Conservation (phyloP, 805 yeast species). For the Pichia kluyveri region DNA sequence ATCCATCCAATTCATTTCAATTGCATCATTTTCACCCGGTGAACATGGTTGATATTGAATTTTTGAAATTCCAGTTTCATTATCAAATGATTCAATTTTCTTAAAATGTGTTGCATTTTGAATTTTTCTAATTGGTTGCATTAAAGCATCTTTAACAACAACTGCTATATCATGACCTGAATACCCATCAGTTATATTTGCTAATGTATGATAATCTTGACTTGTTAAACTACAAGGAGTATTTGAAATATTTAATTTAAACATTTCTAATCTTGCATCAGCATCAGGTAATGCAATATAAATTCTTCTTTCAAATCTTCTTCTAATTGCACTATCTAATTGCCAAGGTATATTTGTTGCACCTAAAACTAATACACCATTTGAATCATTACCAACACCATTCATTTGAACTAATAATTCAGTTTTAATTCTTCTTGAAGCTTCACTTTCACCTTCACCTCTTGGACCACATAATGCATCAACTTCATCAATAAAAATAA, state of each 20-base stretch:
- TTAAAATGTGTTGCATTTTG: slow-evolving; percentile 95
- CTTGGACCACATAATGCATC: slow-evolving; percentile 97
- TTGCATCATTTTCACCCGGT: slow-evolving; percentile 86
- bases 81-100: slow-evolving; percentile 37
- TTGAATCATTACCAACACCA: slow-evolving; percentile 93
- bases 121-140: slow-evolving; percentile 95
- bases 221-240: slow-evolving; percentile 74
- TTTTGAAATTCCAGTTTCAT: slow-evolving; percentile 24
- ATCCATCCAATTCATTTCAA: slow-evolving; percentile 90
- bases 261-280: slow-evolving; percentile 90
- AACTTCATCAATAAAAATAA: slow-evolving; percentile 95
- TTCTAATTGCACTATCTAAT: slow-evolving; percentile 91
- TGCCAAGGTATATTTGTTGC: slow-evolving; percentile 99
- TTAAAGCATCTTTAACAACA: slow-evolving; percentile 91
- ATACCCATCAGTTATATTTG: slow-evolving; percentile 93
- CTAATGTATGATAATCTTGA: slow-evolving; percentile 69
- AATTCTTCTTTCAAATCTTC: slow-evolving; percentile 92
- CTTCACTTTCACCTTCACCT: slow-evolving; percentile 97
- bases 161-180: slow-evolving; percentile 97
- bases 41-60: slow-evolving; percentile 81
- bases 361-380: slow-evolving; percentile 89
- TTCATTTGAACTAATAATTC: slow-evolving; percentile 96
- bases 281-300: slow-evolving; percentile 91
- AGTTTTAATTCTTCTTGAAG: slow-evolving; percentile 90
- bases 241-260: slow-evolving; percentile 83